phyloP scores from a whole-genome alignment of 164 flowering plant genomes.

The Kalanchoe fedtschenkoi region DNA sequence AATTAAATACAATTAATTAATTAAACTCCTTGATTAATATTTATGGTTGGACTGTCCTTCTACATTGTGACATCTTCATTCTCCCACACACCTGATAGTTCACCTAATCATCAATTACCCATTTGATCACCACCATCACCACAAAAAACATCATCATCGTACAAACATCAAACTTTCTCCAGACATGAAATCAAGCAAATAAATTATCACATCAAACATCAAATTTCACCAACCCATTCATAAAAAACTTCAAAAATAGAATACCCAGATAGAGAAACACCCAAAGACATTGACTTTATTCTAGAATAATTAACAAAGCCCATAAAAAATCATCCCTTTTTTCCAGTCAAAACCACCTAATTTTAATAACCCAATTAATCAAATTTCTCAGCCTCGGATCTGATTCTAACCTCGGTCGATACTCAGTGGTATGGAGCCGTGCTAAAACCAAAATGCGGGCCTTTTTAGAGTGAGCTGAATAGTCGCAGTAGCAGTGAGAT shows the following conservation, averaged over 20 bases:
- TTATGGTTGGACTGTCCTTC: neutral
- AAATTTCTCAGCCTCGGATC: neutral
- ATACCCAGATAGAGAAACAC: too few species aligned
- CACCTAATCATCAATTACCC: neutral
- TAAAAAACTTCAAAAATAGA: neutral
- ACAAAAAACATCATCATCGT: neutral
- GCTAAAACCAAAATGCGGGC: neutral
- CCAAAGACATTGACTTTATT: too few species aligned
- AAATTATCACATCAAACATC: neutral
- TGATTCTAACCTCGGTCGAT: too few species aligned
- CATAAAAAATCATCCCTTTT: too few species aligned
- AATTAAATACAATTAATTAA: neutral
- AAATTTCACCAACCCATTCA: neutral
- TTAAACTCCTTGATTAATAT: neutral
- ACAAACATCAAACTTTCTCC: neutral
- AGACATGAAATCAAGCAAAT: neutral
- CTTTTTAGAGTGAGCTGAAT: neutral
- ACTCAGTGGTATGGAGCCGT: neutral
- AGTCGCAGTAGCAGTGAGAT: neutral
- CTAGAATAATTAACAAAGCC: too few species aligned
- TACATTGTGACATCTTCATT: neutral
- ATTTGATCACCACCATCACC: neutral
- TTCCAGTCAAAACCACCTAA: too few species aligned
- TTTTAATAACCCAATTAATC: too few species aligned
- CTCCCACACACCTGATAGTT: neutral